A percentile compares a stretch with the other conserved stretches of the same genome.
These are phyloP conservation scores for Geoglossum glabrum DNA, from an alignment of 495 filamentous ascomycete species.

Conservation along the genomic window DNA sequence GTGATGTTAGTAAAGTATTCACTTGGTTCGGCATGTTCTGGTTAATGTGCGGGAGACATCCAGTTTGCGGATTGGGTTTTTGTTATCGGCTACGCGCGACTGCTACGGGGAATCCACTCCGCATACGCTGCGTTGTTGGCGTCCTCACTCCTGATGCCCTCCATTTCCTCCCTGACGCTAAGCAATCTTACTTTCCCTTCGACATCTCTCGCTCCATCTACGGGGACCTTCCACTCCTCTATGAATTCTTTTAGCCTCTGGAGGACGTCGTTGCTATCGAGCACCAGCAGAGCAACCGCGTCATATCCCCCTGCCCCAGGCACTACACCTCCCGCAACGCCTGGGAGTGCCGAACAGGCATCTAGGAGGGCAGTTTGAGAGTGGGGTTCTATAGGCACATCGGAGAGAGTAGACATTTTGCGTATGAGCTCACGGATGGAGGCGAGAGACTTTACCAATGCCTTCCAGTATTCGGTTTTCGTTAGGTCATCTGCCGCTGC, in stretches of 20 bases:
- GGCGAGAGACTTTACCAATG: slow-evolving; percentile 19
- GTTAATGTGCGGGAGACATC: too few relatives aligned
- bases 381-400: slow-evolving; percentile 77
- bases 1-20: too few relatives aligned
- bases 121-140: slow-evolving; percentile 29
- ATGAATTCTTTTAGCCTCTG: slow-evolving; percentile 41
- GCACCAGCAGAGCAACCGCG: slow-evolving; percentile 63
- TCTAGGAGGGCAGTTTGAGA: slow-evolving; percentile 73
- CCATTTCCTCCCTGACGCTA: slow-evolving; percentile 68
- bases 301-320: slow-evolving; percentile 91
- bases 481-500: slow-evolving; percentile 4
- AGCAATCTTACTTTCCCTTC: slow-evolving; percentile 51
- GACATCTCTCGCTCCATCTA: slow-evolving; percentile 19
- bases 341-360: slow-evolving; percentile 45
- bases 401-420: slow-evolving; percentile 49
- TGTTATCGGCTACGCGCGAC: too few relatives aligned
- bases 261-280: slow-evolving; percentile 49
- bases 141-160: slow-evolving; percentile 55
- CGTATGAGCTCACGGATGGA: slow-evolving; percentile 42
- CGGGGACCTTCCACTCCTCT: slow-evolving; percentile 34
- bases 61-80: too few relatives aligned
- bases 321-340: slow-evolving; percentile 79
- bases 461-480: not conserved
- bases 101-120: slow-evolving; percentile 30
- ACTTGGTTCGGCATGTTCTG: too few relatives aligned